Evolutionary conservation across 768 basidiomycete species (phyloP).

Genomic region (Pulveroboletus sp.): DNA sequence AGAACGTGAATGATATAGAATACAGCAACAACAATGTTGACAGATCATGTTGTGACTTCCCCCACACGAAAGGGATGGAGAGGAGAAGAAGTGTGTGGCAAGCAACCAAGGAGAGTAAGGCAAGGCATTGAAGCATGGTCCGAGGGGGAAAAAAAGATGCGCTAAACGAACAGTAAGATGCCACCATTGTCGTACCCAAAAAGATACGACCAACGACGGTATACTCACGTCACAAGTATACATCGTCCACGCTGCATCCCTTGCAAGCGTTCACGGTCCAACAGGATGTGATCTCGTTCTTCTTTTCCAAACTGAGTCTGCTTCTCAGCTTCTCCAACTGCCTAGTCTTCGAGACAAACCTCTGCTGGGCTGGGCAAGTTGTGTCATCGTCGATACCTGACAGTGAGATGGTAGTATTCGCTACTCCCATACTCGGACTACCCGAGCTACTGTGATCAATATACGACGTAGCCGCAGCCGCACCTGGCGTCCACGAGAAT

Average conservation of each 20-base stretch:
- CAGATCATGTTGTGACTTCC: conserved; percentile 20
- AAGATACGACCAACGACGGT: conserved; percentile 1
- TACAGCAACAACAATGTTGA: conserved; percentile 30
- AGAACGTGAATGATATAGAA: conserved; percentile 17
- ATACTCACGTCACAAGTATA: conserved; percentile 28
- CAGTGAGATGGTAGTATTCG: conserved; percentile 9
- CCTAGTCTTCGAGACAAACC: conserved; percentile 56
- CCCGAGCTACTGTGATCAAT: conserved; percentile 18
- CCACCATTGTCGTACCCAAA: conserved; percentile 5
- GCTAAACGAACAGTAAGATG: conserved; percentile 5
- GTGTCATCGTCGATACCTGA: conserved; percentile 7
- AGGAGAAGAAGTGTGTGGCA: conserved; percentile 14
- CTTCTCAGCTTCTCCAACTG: conserved; percentile 61
- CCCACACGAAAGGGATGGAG: conserved; percentile 3
- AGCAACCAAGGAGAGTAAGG: conserved; percentile 1
- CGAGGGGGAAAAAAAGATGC: conserved; percentile 6
- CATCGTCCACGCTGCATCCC: conserved; percentile 20
- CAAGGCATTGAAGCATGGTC: conserved; percentile 22
- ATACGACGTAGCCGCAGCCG: conserved; percentile 24
- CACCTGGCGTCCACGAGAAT: conserved; percentile 46
- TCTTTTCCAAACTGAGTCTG: conserved; percentile 44
- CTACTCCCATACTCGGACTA: conserved; percentile 5
- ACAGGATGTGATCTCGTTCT: conserved; percentile 15
- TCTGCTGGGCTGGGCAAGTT: conserved; percentile 22
- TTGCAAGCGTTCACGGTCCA: conserved; percentile 27